Evolutionary conservation across 2,329 filamentous ascomycete genomes (phyloP).

Genomic region (Tolypocladium album): DNA sequence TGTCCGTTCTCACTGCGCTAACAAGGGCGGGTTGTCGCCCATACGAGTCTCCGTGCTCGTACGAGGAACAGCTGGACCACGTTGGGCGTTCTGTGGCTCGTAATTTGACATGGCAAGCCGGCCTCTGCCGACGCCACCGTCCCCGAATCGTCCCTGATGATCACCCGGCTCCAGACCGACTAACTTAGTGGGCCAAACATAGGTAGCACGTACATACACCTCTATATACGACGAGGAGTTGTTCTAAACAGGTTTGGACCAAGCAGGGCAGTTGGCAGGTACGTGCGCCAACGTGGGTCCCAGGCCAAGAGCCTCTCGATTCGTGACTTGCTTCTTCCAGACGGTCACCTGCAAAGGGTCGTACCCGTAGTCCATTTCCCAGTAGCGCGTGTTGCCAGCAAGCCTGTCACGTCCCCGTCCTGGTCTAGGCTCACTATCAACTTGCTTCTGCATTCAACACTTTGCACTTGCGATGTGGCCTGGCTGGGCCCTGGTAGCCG

Average conservation of each 20-base stretch:
- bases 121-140: background rate
- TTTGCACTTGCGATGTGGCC: no score
- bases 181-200: background rate
- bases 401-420: background rate
- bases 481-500: no score
- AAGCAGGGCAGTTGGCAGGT: background rate
- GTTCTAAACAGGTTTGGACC: background rate
- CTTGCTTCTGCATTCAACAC: background rate
- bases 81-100: background rate
- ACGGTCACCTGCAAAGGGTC: background rate
- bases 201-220: background rate
- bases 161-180: background rate
- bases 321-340: background rate
- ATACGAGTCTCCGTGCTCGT: no score
- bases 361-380: background rate
- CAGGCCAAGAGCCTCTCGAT: background rate
- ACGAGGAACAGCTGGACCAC: background rate
- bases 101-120: background rate
- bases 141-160: background rate
- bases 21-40: background rate
- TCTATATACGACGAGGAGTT: background rate
- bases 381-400: background rate
- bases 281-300: background rate
- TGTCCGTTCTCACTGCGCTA: background rate
- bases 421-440: background rate